A percentile compares a stretch with the other conserved stretches of the same genome.
Conservation (phyloP, 208 protist genomes). For the Crithidia mellificae region DNA sequence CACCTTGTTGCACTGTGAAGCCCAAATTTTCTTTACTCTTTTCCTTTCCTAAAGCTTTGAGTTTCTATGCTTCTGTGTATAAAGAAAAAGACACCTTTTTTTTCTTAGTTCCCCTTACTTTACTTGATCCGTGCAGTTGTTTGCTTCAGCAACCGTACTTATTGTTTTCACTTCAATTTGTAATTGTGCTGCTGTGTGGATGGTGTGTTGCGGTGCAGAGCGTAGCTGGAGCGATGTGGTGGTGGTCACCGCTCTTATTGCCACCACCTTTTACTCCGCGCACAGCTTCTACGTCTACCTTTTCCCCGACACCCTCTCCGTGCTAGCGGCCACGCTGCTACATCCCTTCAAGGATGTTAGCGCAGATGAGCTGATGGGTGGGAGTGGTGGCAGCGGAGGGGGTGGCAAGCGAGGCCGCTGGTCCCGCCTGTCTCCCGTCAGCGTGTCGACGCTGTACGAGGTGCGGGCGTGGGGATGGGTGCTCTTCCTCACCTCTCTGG, state of each 20-base stretch:
- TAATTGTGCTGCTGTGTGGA: not conserved
- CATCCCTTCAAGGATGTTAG: slow-evolving; percentile 27
- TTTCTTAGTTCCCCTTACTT: too few species aligned
- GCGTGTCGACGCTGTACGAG: slow-evolving; percentile 8
- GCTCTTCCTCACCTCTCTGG: slow-evolving; percentile 56
- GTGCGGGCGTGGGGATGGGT: slow-evolving; percentile 49
- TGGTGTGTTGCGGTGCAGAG: slow-evolving; percentile 34
- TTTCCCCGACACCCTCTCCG: slow-evolving; percentile 64
- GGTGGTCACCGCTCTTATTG: slow-evolving; percentile 56
- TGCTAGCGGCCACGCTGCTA: slow-evolving; percentile 24
- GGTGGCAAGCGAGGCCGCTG: slow-evolving; percentile 1
- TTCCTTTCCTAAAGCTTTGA: too few species aligned
- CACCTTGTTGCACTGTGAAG: too few species aligned
- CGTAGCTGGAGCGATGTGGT: slow-evolving; percentile 54
- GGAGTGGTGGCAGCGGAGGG: too few species aligned
- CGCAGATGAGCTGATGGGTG: slow-evolving; percentile 16
- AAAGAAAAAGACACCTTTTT: too few species aligned
- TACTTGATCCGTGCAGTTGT: too few species aligned
- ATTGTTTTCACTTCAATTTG: not conserved
- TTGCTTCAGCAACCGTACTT: not conserved
- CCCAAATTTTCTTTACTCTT: too few species aligned
- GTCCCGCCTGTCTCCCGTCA: slow-evolving; percentile 20
- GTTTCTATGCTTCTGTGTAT: too few species aligned
- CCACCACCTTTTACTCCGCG: slow-evolving; percentile 67
- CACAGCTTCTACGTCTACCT: slow-evolving; percentile 80